Conservation (phyloP, 805 yeast genomes). For the Tetrapisispora namnaoensis region DNA sequence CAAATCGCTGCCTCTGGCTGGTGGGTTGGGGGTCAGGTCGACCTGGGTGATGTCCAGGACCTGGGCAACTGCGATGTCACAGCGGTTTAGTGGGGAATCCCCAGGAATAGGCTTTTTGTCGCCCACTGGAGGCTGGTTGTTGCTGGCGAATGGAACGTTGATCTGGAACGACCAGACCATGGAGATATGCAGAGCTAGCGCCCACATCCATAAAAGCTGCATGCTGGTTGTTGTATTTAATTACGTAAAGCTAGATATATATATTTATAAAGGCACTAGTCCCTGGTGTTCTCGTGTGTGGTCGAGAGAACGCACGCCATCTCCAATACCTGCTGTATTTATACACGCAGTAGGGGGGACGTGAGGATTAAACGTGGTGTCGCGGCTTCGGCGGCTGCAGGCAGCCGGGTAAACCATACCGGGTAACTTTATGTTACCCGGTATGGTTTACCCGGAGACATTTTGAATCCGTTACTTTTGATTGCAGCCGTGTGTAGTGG, state of each 20-base stretch:
- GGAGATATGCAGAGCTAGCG: neutral
- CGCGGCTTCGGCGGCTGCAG: too few species aligned
- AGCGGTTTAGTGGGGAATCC: constrained; percentile 70
- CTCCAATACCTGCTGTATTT: too few species aligned
- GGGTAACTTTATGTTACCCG: too few species aligned
- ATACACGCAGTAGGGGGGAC: too few species aligned
- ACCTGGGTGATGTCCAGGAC: constrained; percentile 52
- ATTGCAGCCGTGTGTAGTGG: too few species aligned
- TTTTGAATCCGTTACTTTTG: too few species aligned
- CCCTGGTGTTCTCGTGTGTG: too few species aligned
- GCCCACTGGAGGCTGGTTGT: constrained; percentile 9
- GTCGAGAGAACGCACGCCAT: too few species aligned
- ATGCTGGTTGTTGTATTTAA: neutral
- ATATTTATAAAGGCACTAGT: neutral
- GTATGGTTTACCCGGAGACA: too few species aligned
- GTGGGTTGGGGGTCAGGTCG: constrained; percentile 75
- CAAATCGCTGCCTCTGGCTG: constrained; percentile 72
- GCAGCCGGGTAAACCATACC: too few species aligned
- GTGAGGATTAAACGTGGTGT: too few species aligned
- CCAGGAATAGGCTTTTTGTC: constrained; percentile 70
- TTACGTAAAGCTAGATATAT: neutral
- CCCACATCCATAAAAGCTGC: neutral
- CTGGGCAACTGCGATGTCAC: constrained; percentile 61
- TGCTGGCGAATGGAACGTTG: neutral
- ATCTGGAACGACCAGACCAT: neutral